A percentile compares a stretch with the other conserved stretches of the same genome.
Conservation (phyloP, 1,284 basidiomycete genomes). For the Dichomitus squalens region DNA sequence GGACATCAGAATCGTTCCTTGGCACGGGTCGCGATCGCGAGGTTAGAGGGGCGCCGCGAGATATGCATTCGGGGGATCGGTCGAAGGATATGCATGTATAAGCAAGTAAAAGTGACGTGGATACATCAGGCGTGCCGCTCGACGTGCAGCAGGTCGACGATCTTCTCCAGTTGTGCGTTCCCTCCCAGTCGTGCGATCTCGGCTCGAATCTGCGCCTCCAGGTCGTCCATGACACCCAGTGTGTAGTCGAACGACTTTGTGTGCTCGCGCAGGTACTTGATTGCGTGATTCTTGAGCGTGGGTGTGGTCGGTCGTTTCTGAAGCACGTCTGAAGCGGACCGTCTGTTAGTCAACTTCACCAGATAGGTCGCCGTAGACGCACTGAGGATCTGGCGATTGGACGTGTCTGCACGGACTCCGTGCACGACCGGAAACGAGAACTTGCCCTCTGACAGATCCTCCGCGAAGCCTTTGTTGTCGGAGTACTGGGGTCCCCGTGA, state of each 20-base stretch:
- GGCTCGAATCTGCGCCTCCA: constrained; percentile 56
- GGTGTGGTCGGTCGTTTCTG: constrained; percentile 85
- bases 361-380: constrained; percentile 31
- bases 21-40: not conserved
- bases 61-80: not conserved
- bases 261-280: constrained; percentile 72
- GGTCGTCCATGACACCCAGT: constrained; percentile 53
- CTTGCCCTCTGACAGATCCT: constrained; percentile 95
- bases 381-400: constrained; percentile 84
- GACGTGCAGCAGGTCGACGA: constrained; percentile 47
- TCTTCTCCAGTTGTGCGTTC: constrained; percentile 48
- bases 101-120: too few relatives aligned
- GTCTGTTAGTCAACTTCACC: not conserved
- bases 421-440: constrained; percentile 96
- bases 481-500: constrained; percentile 62
- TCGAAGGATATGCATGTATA: not conserved
- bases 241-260: constrained; percentile 83
- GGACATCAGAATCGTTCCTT: not conserved
- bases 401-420: constrained; percentile 74
- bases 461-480: constrained; percentile 92
- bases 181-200: constrained; percentile 65
- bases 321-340: constrained; percentile 67
- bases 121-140: constrained; percentile 2
- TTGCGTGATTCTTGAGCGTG: constrained; percentile 78
- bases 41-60: not conserved